These are phyloP conservation scores for Saccharomycopsis oosterbeekiorum DNA, from an alignment of 805 yeast genomes.

Conservation along the genomic window DNA sequence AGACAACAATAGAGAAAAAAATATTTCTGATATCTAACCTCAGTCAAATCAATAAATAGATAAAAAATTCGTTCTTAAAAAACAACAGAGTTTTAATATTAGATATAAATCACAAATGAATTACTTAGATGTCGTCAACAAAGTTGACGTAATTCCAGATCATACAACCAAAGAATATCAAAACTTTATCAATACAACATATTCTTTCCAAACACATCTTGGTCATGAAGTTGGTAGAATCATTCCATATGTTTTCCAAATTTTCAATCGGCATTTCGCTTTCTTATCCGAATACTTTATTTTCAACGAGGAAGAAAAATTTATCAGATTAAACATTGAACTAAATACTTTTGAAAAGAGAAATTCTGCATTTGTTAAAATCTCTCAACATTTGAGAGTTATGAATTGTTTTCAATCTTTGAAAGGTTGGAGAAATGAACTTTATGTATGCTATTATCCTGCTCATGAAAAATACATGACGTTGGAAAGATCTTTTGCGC, in stretches of 20 bases:
- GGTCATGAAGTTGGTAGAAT: slow-evolving; percentile 28
- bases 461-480: slow-evolving; percentile 46
- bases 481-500: slow-evolving; percentile 75
- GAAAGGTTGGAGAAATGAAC: slow-evolving; percentile 80
- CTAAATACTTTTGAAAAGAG: slow-evolving; percentile 34
- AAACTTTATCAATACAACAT: slow-evolving; percentile 19
- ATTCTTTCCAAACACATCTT: slow-evolving; percentile 27
- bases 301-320: slow-evolving; percentile 23
- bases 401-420: slow-evolving; percentile 29
- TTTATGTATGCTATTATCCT: slow-evolving; percentile 61
- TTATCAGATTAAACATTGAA: slow-evolving; percentile 25
- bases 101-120: neutral
- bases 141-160: slow-evolving; percentile 27
- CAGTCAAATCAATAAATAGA: no score
- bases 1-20: no score
- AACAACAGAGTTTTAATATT: neutral
- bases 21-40: no score
- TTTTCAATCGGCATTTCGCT: slow-evolving; percentile 20
- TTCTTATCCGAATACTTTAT: slow-evolving; percentile 11
- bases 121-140: slow-evolving; percentile 20
- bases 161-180: neutral
- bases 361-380: slow-evolving; percentile 29
- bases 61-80: neutral
- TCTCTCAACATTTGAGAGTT: slow-evolving; percentile 36
- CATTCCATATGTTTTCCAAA: slow-evolving; percentile 24